Base-by-base conservation (phyloP, 768 basidiomycete genomes). In the Termitomyces sp. region DNA sequence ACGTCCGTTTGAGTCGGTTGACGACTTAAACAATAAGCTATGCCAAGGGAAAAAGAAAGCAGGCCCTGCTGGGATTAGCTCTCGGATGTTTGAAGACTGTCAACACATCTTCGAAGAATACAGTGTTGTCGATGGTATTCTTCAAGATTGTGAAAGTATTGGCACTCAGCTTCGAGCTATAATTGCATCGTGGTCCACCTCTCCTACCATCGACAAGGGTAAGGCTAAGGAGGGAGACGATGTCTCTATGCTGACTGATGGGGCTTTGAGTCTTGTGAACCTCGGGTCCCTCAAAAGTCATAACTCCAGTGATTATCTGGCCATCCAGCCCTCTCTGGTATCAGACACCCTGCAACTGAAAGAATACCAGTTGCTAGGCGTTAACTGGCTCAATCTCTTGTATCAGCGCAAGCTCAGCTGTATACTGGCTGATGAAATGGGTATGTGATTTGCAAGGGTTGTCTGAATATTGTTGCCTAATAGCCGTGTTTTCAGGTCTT, bases 361-460 rank as follows among this genome's bases (percentile, higher is more conserved):
- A 75, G 95, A 96, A 62, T 99, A 99, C 69, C 96, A 99, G 70
- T 75, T 98, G 56, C 78, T 98, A 55, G 97, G 97, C n/a, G 80
- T 99, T 52, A 99, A 98, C 68, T 99, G 97, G 97, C 75, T 99
- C 60, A 85, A 92, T 70, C 71, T 98, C 21, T 74, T 98, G 50
- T 94, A 93, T 69, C 78, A 77, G 55, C 84, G 82, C 63, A 80
- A 81, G 56, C 78, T 90, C 49, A 95, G 93, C 60, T 98, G 96
- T 69, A 98, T 99, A 66, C 80, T 99, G 42, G 97, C 97, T 2
- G 97, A 99, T 70, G 97, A 99, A 70, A 99, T 99, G 97, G 96
- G 96, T 91, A 70, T 63, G 82, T 78, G 51, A 32, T 41, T 24
- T 53, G 47, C 51, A 19, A 49, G 41, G 41, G 45, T 30, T 24